Percentiles rank a stretch among this genome's conserved stretches.
Conservation (phyloP, 2,329 filamentous ascomycete genomes). For the Bisporella sp. region DNA sequence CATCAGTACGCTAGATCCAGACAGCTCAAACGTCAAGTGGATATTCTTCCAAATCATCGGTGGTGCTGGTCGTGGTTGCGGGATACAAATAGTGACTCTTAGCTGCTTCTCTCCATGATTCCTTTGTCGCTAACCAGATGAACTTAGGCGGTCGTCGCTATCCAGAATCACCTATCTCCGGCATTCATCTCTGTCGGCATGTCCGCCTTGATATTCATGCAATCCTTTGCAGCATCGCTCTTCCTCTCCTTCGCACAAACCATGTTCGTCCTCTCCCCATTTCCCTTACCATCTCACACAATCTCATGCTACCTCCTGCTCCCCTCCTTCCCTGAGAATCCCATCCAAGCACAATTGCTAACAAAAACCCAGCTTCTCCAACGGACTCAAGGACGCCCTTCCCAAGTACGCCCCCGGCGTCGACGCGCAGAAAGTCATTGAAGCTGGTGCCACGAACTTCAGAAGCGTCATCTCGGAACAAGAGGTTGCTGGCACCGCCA, state of each 20-base stretch:
- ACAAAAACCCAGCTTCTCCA: conserved; percentile 18
- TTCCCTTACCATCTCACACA: too few relatives aligned
- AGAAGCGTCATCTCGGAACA: conserved; percentile 23
- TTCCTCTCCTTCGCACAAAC: too few relatives aligned
- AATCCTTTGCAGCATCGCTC: conserved; percentile 23
- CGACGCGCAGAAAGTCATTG: conserved; percentile 28
- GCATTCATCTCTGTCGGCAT: conserved; percentile 29
- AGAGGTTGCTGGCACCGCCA: conserved; percentile 30
- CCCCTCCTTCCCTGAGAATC: too few relatives aligned
- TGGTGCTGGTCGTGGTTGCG: conserved; percentile 18
- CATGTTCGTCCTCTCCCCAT: too few relatives aligned
- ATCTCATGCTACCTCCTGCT: too few relatives aligned
- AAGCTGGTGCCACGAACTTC: conserved; percentile 34
- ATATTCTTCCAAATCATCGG: conserved; percentile 21
- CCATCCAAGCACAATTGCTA: too few relatives aligned
- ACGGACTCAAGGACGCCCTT: conserved; percentile 28
- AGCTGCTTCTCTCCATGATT: background rate
- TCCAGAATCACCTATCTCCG: conserved; percentile 25
- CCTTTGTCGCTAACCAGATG: background rate
- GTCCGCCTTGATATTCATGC: conserved; percentile 25
- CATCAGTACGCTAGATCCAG: conserved; percentile 24
- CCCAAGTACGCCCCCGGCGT: conserved; percentile 25
- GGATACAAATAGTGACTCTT: conserved; percentile 16
- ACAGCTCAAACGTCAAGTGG: conserved; percentile 15
- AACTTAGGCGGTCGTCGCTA: conserved; percentile 22